phyloP scores from a whole-genome alignment of 129 eudicot genomes.

The Artemisia tridentata region DNA sequence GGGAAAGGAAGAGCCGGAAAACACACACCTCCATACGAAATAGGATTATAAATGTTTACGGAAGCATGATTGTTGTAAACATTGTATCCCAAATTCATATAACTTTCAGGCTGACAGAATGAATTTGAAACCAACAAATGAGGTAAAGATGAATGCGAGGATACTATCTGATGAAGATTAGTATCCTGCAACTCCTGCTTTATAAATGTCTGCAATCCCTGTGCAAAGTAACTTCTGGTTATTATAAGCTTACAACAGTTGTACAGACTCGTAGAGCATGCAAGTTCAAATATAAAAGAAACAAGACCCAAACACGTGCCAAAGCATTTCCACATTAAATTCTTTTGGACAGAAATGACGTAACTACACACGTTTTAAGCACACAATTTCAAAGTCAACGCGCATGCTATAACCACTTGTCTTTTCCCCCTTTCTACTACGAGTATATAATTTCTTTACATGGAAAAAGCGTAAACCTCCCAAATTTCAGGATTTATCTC shows the following conservation, averaged over 20 bases:
- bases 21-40: slow-evolving; percentile 38
- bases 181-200: slow-evolving; percentile 31
- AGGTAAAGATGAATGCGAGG: slow-evolving; percentile 26
- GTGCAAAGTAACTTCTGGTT: slow-evolving; percentile 20
- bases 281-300: neutral
- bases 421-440: slow-evolving; percentile 17
- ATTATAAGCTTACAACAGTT: slow-evolving; percentile 29
- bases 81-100: slow-evolving; percentile 23
- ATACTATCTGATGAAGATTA: slow-evolving; percentile 28
- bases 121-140: slow-evolving; percentile 32
- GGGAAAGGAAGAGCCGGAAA: slow-evolving; percentile 8
- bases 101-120: slow-evolving; percentile 19
- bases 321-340: neutral
- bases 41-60: slow-evolving; percentile 19
- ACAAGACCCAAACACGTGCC: neutral
- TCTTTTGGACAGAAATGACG: slow-evolving; percentile 3
- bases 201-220: slow-evolving; percentile 29
- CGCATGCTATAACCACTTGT: slow-evolving; percentile 7
- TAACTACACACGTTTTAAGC: slow-evolving; percentile 11
- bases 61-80: slow-evolving; percentile 2
- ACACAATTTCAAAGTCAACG: slow-evolving; percentile 9
- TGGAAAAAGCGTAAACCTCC: slow-evolving; percentile 20
- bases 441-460: slow-evolving; percentile 18
- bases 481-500: slow-evolving; percentile 8
- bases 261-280: neutral